Evolutionary conservation across 148 eudicot genomes (phyloP), one percentile per base, ranked within the genome.

Genomic region (Amaranthus palmeri): DNA sequence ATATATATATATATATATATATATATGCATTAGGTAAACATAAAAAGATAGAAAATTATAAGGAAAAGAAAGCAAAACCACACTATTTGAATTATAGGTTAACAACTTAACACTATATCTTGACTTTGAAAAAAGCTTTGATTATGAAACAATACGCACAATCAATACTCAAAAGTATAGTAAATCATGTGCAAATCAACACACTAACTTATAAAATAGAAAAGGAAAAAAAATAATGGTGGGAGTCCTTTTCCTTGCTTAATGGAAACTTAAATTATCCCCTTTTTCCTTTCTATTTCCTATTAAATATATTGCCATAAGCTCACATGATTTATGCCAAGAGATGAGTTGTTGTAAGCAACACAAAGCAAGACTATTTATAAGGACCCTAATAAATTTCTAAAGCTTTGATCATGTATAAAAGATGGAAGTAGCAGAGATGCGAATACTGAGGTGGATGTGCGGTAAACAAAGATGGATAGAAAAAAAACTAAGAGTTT

Each of bases 241-340:
- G 62, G 63, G 12, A 51, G n/a, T 51, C 54, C 45, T 52, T 67
- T 51, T 67, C 69, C 70, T 11, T 67, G 42, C 13, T 52, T 40
- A 51, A 67, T 51, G 11, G 72, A 52, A 45, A 62, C 43, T 43
- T 62, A 49, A 49, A 62, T 14, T 7, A 62, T 43, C 67, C 48
- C n/a, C 43, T 61, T 60, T 60, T 40, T 2, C 7, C 45, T 61
- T 61, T 3, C 61, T 58, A 6, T 58, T 58, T 58, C 42, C 12
- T 4, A 58, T 12, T 7, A 25, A 25, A 43, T 43, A 14, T 62
- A 43, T 62, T 62, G 7, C 9, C 50, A 5, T 49, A 6, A 12
- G 17, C 12, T 62, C 67, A 62, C 67, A 62, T 62, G 67, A 62
- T 62, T 62, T 62, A 49, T 44, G 67, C 67, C 67, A 44, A 62